Evolutionary conservation across 208 protist species (phyloP), one percentile per base, ranked within the genome.

Genomic region (Naegleria lovaniensis): DNA sequence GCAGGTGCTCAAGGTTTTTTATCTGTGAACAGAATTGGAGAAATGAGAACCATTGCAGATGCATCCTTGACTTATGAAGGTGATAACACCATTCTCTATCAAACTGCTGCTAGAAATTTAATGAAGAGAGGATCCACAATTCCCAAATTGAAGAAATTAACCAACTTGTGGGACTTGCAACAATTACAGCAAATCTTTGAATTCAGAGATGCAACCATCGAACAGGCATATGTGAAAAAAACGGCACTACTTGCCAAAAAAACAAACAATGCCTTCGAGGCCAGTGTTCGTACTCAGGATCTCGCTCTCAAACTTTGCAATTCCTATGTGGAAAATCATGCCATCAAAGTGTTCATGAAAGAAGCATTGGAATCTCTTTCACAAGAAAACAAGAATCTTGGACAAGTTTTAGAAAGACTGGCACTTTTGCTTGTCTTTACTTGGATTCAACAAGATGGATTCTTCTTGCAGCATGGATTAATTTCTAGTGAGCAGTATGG

Each of bases 1-100:
- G 29, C 19, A 39, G 89, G 89, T 39, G 89, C 41, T 75, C 76
- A 85, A 33, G 89, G 89, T 29, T 90, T 51, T 55, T 43, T 90
- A 0, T 22, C 39, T 58, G 43, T 19, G 0, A 90, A 90, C 41
- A 84, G 33, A 40, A 90, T 90, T 58, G 43, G 87, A 7, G 40
- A 48, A 22, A 90, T 90, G 59, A 39, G 36, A 48, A 48, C 5
- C 40, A 36, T 51, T 90, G 43, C 75, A 40, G 43, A 90, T 90
- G 75, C 40, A 19, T 59, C 38, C 5, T 2, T 48, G 0, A 90
- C 87, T 5, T 83, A 51, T 59, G 87, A 90, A n/a, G 87, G 87
- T 48, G 33, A 48, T 16, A 85, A 85, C 25, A 25, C 16, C 25
- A 39, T 85, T 40, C 16, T 85, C 15, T 85, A 43, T 39, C 15